Evolutionary conservation across 2,329 filamentous ascomycete genomes (phyloP).

Genomic region (Pseudocercospora musae): DNA sequence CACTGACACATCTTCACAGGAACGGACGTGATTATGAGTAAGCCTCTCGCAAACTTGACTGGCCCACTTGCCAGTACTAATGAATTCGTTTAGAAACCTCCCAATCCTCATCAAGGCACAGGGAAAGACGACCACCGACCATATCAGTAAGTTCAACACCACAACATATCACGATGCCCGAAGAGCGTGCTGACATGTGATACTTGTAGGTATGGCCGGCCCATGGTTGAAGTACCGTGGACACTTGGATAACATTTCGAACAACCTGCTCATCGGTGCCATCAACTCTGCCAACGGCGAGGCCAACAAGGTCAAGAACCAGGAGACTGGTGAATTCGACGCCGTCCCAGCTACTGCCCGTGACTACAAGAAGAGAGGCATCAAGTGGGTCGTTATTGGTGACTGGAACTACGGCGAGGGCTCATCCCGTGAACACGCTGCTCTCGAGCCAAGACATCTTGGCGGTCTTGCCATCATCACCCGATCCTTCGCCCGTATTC

Average conservation of each 20-base stretch:
- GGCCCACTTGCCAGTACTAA: too few relatives aligned
- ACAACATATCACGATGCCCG: too few relatives aligned
- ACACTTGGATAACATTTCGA: conserved; percentile 98
- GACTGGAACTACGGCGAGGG: conserved; percentile 99
- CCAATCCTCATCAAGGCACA: conserved; percentile 95
- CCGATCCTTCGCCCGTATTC: conserved; percentile 95
- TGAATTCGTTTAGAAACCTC: too few relatives aligned
- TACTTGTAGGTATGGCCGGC: too few relatives aligned
- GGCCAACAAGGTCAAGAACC: conserved; percentile 96
- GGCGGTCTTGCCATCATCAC: conserved; percentile 96
- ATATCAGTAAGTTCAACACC: too few relatives aligned
- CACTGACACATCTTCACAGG: not conserved
- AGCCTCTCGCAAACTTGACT: too few relatives aligned
- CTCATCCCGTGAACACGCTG: conserved; percentile 95
- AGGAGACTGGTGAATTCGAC: conserved; percentile 75
- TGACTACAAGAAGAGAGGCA: conserved; percentile 96
- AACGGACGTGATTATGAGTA: conserved; percentile 80
- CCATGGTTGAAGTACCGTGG: conserved; percentile 99
- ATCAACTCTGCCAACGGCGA: conserved; percentile 94
- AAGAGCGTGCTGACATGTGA: too few relatives aligned
- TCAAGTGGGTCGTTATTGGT: conserved; percentile 95
- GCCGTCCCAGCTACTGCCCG: conserved; percentile 90
- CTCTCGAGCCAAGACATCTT: conserved; percentile 94
- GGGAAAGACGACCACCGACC: conserved; percentile 62
- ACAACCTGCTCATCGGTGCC: conserved; percentile 99